Base-by-base conservation (phyloP, 1,284 basidiomycete species). In the Vanrija humicola region DNA sequence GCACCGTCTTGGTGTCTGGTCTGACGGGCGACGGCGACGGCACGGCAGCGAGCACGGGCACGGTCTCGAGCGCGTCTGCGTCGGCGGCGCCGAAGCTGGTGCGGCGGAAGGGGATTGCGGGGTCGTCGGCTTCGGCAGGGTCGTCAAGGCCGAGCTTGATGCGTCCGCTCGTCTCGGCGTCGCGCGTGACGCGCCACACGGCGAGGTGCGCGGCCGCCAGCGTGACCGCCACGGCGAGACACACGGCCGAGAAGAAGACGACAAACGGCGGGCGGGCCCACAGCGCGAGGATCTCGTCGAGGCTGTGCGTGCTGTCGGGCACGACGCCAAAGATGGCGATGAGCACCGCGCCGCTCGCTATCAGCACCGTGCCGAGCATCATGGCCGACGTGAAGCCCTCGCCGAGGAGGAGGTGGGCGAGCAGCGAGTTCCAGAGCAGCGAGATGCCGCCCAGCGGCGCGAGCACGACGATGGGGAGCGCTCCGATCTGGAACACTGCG, bases 271-370 rank as follows among this genome's bases (percentile, higher is more conserved):
- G 84, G 34, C 93, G 81, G 44, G 81, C 78, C 75, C 93, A 95
- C 7, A 97, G 81, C 23, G 75, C 74, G 25, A 98, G 80, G 38
- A 98, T 82, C 73, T 95, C 90, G 61, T 93, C 88, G 15, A 98
- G 81, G 1, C 87, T 86, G 65, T 89, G 90, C n/a, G 89, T 90
- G 12, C 84, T 84, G 73, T 96, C 91, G n/a, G 88, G 86, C 0
- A 97, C 89, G 55, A 93, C 89, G 50, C 93, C 93, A 73, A 95
- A 97, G 54, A 91, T 80, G 19, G 89, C 92, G 56, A 98, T 93
- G 55, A 95, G 80, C 34, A 91, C 85, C 1, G 94, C 93, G 29
- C 93, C 93, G 12, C 85, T 84, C 1, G 90, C 89, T 60, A 98
- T 94, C 66, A 96, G 81, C 29, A 88, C 74, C 4, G 92, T 96